Evolutionary conservation across 169 alveolate species (phyloP).

Genomic region (Ichthyophthirius multifiliis): DNA sequence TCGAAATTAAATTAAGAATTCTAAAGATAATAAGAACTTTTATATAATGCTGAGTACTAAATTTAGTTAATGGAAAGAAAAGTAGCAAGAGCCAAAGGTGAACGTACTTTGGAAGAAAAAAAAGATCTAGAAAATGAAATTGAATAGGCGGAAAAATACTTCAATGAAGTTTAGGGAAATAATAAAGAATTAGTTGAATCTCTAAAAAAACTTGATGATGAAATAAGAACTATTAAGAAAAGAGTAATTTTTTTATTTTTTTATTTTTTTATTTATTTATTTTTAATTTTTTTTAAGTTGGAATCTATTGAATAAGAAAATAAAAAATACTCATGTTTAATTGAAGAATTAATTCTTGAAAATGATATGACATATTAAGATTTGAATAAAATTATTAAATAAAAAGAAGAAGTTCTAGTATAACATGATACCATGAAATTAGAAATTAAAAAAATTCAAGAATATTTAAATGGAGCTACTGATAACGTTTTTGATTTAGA

Average conservation of each 20-base stretch:
- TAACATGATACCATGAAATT: constrained; percentile 90
- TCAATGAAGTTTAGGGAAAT: constrained; percentile 69
- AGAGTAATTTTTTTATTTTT: background rate
- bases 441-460: constrained; percentile 88
- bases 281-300: background rate
- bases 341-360: constrained; percentile 84
- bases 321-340: constrained; percentile 48
- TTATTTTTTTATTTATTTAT: background rate
- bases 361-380: constrained; percentile 86
- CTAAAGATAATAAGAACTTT: constrained; percentile 88
- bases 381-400: constrained; percentile 69
- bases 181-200: constrained; percentile 56
- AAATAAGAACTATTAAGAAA: constrained; percentile 77
- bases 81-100: constrained; percentile 90
- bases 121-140: constrained; percentile 73
- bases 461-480: constrained; percentile 81
- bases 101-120: constrained; percentile 89
- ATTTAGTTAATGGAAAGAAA: constrained; percentile 92
- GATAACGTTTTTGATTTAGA: constrained; percentile 85
- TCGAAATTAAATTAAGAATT: constrained; percentile 88
- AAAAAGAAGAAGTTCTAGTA: constrained; percentile 89
- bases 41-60: constrained; percentile 91
- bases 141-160: constrained; percentile 66
- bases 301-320: constrained; percentile 50
- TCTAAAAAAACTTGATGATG: constrained; percentile 79